Percentiles rank a stretch among this genome's conserved stretches.
Evolutionary conservation across 306 rosid species (phyloP).

Genomic region (Cyamopsis tetragonoloba): DNA sequence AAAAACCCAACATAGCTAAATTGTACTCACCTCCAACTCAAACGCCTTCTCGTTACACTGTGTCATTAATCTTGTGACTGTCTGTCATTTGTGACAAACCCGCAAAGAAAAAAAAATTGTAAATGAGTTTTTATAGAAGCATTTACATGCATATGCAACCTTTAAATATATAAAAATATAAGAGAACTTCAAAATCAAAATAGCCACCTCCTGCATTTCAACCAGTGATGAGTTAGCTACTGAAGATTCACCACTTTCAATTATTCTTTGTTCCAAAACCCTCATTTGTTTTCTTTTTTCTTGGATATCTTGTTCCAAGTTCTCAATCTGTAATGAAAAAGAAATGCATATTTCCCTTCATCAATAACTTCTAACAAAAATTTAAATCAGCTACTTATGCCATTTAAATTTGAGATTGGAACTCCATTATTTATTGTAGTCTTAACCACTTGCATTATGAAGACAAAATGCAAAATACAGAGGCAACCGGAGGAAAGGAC

Average conservation of each 20-base stretch:
- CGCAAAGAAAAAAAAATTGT: constrained; percentile 11
- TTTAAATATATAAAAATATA: constrained; percentile 10
- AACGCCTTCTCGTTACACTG: constrained; percentile 81
- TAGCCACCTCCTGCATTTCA: constrained; percentile 92
- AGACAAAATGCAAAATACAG: neutral
- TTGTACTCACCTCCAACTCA: constrained; percentile 81
- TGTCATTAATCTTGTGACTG: constrained; percentile 68
- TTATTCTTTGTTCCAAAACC: constrained; percentile 74
- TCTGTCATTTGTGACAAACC: constrained; percentile 56
- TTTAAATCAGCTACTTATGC: constrained; percentile 4
- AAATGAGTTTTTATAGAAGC: constrained; percentile 9
- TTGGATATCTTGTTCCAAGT: constrained; percentile 83
- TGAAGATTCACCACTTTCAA: constrained; percentile 80
- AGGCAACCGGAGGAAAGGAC: neutral
- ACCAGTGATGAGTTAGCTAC: constrained; percentile 61
- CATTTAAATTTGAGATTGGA: neutral
- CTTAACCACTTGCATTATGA: neutral
- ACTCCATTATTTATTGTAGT: neutral
- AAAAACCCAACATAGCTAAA: constrained; percentile 15
- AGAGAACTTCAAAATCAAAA: neutral
- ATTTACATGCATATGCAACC: neutral
- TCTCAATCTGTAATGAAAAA: constrained; percentile 64
- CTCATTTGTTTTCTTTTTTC: constrained; percentile 87
- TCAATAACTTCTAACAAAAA: constrained; percentile 2
- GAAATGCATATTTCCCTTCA: constrained; percentile 17